Base-by-base conservation (phyloP, 2,329 filamentous ascomycete genomes). In the Aspergillus nomiae region DNA sequence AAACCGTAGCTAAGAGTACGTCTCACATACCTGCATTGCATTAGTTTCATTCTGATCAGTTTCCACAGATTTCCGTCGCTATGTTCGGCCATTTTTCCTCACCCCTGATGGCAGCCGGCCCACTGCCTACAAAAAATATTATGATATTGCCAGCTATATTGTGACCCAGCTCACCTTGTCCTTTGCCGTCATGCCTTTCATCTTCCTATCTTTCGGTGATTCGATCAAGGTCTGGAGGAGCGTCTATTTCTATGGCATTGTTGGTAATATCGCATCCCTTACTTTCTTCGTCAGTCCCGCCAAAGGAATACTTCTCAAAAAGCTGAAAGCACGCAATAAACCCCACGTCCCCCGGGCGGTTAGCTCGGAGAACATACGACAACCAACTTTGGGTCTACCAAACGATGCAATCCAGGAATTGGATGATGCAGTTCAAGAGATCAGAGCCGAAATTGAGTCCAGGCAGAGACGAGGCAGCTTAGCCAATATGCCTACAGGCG, bases 1-100 rank as follows among this genome's bases (percentile, higher is more conserved):
- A 99, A 76, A 97, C 93, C 2, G 90, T 90, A 21, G 94, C 95
- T 60, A 99, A 99, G 83, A 93, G 94, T 97, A 83, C 76, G 90
- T 85, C 26, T 28, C 32, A 28, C 5, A n/a, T 38, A 3, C 26
- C 60, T 41, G n/a, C 60, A 46, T 28, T 14, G 21, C 19, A n/a
- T 43, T 46, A 24, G 12, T 53, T 41, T 60, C 70, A 51, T 66
- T 60, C 63, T 69, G 51, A 74, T 66, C 57, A 65, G 26, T 30
- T 56, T 14, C 21, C 0, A 58, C 64, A 97, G 94, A 97, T 75
- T 92, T 90, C 77, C 93, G 95, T 59, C 92, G 95, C 59, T 86
- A 94, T 72, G 80, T 98, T 63, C 92, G 95, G 1, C 95, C 95
- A 26, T 94, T 99, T 81, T 97, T 99, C 84, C 82, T 98, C 55